Evolutionary conservation across 345 rosid species (phyloP), one percentile per base, ranked within the genome.

Genomic region (Lepidium africanum): DNA sequence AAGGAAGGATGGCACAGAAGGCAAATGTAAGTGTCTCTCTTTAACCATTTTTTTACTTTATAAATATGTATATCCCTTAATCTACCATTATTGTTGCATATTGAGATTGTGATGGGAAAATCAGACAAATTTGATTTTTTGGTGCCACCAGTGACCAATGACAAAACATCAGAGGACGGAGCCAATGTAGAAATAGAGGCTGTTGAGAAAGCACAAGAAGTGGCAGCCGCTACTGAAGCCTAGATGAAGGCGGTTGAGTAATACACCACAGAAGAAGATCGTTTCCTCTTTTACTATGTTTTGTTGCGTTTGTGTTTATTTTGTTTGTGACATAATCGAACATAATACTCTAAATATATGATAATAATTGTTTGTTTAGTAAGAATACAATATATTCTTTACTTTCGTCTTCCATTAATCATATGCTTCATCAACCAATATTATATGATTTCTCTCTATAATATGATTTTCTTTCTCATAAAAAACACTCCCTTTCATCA

Each of bases 91-190:
- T 25, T 25, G 27, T 30, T 59, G 48, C 58, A 25, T 90, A 92
- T 89, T 16, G 96, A 92, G 79, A 92, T 87, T 16, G 89, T 86
- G 68, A 69, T 89, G 76, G 85, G 81, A 7, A 89, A 86, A 43
- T 83, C 94, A 2, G 96, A 86, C 47, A 88, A 88, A 48, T 91
- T 86, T 27, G 93, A 88, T 33, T 61, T 76, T 11, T 67, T 91
- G 80, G 83, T 88, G 86, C 69, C 69, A 16, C 72, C 84, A 14
- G 74, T 74, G 14, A 70, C 78, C 17, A 25, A 33, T 10, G 66
- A 77, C 0, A 74, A 52, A 33, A 53, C 70, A 0, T 65, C 65
- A 2, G 70, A 69, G 70, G 74, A 61, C 7, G 69, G 16, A 67
- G 57, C 68, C 1, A 74, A 45, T 14, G 74, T 74, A 55, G 77